A percentile compares a stretch with the other conserved stretches of the same genome.
phyloP scores from a whole-genome alignment of 257 asterid species.

The Rehmannia glutinosa region DNA sequence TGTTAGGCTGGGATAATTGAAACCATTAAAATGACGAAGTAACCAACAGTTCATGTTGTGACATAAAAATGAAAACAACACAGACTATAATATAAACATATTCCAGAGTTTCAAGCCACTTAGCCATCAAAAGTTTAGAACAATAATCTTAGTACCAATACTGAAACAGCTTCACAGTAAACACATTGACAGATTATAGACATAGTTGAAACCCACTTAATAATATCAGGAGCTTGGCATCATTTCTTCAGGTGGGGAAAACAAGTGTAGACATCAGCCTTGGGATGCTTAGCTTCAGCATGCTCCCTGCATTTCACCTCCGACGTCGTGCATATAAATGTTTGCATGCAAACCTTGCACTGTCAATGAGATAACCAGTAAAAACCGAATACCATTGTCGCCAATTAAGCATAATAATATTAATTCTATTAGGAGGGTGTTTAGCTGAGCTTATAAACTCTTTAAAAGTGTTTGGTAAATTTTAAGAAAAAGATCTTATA shows the following conservation, averaged over 20 bases:
- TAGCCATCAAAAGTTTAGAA: background rate
- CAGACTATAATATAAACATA: background rate
- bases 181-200: background rate
- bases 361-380: too few relatives aligned
- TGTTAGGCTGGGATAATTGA: too few relatives aligned
- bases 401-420: too few relatives aligned
- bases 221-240: background rate
- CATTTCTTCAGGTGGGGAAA: background rate
- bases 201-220: background rate
- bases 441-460: too few relatives aligned
- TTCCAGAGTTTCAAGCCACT: background rate
- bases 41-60: background rate
- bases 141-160: background rate
- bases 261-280: background rate
- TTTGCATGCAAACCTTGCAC: constrained; percentile 1
- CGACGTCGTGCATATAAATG: background rate
- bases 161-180: background rate
- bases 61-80: background rate
- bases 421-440: too few relatives aligned
- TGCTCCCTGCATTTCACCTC: background rate
- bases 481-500: too few relatives aligned
- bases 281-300: background rate
- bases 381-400: too few relatives aligned
- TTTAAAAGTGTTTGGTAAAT: too few relatives aligned
- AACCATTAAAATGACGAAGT: too few relatives aligned